phyloP scores from a whole-genome alignment of 768 basidiomycete species.

The Ramaria sp. region DNA sequence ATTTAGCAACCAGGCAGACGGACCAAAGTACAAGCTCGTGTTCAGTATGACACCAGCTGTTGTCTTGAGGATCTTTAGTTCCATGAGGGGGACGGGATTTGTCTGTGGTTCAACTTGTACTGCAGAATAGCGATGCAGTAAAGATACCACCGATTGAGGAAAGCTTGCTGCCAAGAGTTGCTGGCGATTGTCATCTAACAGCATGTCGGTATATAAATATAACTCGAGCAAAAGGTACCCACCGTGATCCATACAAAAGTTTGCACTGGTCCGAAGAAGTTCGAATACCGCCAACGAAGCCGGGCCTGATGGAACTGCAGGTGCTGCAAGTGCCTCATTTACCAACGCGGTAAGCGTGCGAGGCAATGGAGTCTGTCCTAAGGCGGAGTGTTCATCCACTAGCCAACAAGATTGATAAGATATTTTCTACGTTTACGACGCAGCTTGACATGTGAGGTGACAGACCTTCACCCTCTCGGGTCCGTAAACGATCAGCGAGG shows the following conservation, averaged over 20 bases:
- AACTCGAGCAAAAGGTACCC: conserved; percentile 14
- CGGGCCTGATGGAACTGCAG: conserved; percentile 32
- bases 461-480: conserved; percentile 43
- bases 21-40: conserved; percentile 67
- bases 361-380: conserved; percentile 57
- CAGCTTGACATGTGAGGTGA: background rate
- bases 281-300: conserved; percentile 49
- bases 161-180: conserved; percentile 60
- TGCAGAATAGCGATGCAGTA: conserved; percentile 55
- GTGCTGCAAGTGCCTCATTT: conserved; percentile 39
- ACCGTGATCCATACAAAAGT: conserved; percentile 81
- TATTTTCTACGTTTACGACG: background rate
- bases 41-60: conserved; percentile 74
- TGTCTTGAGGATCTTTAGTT: conserved; percentile 67
- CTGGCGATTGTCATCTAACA: conserved; percentile 63
- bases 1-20: conserved; percentile 14
- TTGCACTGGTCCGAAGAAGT: conserved; percentile 68
- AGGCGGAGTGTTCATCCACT: conserved; percentile 63
- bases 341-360: conserved; percentile 54
- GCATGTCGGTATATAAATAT: conserved; percentile 3
- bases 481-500: conserved; percentile 53
- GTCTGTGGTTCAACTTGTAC: conserved; percentile 21
- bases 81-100: conserved; percentile 41
- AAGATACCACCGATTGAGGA: conserved; percentile 51
- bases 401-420: conserved; percentile 4